These are phyloP conservation scores for Tetrapisispora taiwanensis DNA, from an alignment of 805 yeast species.

Conservation along the genomic window DNA sequence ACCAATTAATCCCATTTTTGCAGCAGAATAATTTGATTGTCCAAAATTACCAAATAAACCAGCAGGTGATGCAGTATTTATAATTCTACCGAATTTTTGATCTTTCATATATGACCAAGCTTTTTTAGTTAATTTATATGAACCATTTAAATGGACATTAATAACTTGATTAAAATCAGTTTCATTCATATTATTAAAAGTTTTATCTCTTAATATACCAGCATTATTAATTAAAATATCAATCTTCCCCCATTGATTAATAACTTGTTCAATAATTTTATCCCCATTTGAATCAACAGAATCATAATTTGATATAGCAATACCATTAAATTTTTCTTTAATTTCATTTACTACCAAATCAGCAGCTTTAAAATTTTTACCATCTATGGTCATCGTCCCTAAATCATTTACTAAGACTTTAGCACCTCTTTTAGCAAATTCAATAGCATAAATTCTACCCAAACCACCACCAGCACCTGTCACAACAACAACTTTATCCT, in stretches of 20 bases:
- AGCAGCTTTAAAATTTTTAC: conserved; percentile 58
- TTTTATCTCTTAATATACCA: conserved; percentile 82
- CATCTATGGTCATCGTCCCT: conserved; percentile 41
- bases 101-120: conserved; percentile 87
- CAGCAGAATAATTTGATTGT: conserved; percentile 91
- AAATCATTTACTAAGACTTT: conserved; percentile 91
- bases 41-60: conserved; percentile 96
- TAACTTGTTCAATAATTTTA: conserved; percentile 74
- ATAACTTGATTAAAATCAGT: conserved; percentile 70
- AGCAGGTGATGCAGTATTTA: conserved; percentile 95
- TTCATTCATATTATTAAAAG: conserved; percentile 77
- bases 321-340: conserved; percentile 53
- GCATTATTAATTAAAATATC: conserved; percentile 90
- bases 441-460: conserved; percentile 79
- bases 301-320: conserved; percentile 90
- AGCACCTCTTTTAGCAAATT: conserved; percentile 85
- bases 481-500: conserved; percentile 80
- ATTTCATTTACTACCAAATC: conserved; percentile 86
- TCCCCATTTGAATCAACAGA: conserved; percentile 77
- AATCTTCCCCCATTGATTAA: conserved; percentile 77
- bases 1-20: conserved; percentile 83
- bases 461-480: conserved; percentile 98
- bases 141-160: conserved; percentile 85
- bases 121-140: conserved; percentile 72
- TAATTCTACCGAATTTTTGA: conserved; percentile 79